Evolutionary conservation across 2,329 filamentous ascomycete species (phyloP).

Genomic region (Colletotrichum abscissum): DNA sequence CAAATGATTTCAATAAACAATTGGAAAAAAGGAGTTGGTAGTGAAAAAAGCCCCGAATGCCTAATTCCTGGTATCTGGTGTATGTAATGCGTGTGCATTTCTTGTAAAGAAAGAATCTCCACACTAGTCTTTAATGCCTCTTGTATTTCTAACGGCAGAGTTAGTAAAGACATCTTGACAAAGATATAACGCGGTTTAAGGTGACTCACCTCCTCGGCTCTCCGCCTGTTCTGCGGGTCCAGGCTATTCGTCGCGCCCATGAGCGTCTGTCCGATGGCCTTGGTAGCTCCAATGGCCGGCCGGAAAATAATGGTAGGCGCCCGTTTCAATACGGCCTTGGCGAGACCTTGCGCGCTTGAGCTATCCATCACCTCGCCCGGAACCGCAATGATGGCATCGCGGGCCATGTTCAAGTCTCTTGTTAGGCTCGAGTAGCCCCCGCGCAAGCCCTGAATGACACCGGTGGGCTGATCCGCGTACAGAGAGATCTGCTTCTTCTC

Average conservation of each 20-base stretch:
- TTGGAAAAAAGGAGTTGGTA: background rate
- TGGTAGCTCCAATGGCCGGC: conserved; percentile 89
- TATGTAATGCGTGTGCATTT: conserved; percentile 5
- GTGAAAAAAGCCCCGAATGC: background rate
- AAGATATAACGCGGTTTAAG: background rate
- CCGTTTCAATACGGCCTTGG: conserved; percentile 79
- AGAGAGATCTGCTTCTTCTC: conserved; percentile 84
- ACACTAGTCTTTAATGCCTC: conserved; percentile 46
- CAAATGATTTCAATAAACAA: background rate
- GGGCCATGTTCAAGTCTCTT: conserved; percentile 85
- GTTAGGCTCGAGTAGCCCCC: conserved; percentile 86
- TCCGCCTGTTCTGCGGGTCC: conserved; percentile 83
- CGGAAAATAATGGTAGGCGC: conserved; percentile 94
- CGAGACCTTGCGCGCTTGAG: conserved; percentile 82
- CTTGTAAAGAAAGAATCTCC: background rate
- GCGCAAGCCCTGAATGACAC: conserved; percentile 85
- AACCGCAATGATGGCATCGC: conserved; percentile 94
- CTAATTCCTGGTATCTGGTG: conserved; percentile 14
- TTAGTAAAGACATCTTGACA: conserved; percentile 24
- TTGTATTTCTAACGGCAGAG: conserved; percentile 59
- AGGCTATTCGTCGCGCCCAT: conserved; percentile 93
- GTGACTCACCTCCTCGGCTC: conserved; percentile 88
- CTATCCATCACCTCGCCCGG: conserved; percentile 92
- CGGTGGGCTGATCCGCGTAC: conserved; percentile 94
- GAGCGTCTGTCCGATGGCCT: conserved; percentile 88